Percentiles rank a stretch among this genome's conserved stretches.
Evolutionary conservation across 129 eudicot genomes (phyloP).

Genomic region (Lactuca sativa): DNA sequence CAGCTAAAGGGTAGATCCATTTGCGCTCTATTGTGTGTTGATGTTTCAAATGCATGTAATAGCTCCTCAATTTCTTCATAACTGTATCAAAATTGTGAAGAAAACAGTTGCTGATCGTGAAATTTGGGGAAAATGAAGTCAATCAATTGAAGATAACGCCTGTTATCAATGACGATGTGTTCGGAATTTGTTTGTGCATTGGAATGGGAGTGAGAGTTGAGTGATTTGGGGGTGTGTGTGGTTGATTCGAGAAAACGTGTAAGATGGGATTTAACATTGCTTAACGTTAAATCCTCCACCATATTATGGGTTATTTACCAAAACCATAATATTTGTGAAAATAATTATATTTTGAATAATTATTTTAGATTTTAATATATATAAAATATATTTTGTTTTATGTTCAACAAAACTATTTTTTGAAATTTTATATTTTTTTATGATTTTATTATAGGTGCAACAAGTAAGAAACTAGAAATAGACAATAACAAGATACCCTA

Average conservation of each 20-base stretch:
- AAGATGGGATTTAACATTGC: background rate
- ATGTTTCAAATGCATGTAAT: constrained; percentile 36
- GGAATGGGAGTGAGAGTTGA: constrained; percentile 13
- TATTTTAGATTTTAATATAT: too few species aligned
- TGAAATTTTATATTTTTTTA: too few species aligned
- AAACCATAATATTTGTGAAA: too few species aligned
- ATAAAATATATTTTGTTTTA: too few species aligned
- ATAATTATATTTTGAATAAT: too few species aligned
- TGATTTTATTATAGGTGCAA: too few species aligned
- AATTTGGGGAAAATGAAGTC: background rate
- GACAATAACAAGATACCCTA: too few species aligned
- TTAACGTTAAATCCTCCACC: background rate
- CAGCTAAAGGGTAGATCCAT: constrained; percentile 50
- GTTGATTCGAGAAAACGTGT: constrained; percentile 10
- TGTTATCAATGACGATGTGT: constrained; percentile 2
- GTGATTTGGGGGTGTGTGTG: constrained; percentile 17
- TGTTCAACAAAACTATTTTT: too few species aligned
- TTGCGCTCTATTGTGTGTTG: constrained; percentile 35
- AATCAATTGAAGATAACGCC: background rate
- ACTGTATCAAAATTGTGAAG: background rate
- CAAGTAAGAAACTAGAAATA: too few species aligned
- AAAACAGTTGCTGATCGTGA: background rate
- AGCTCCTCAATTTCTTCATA: constrained; percentile 49
- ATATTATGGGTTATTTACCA: too few species aligned
- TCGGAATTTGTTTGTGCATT: background rate